Conservation (phyloP, 768 basidiomycete genomes). For the Calvatia gigantea region DNA sequence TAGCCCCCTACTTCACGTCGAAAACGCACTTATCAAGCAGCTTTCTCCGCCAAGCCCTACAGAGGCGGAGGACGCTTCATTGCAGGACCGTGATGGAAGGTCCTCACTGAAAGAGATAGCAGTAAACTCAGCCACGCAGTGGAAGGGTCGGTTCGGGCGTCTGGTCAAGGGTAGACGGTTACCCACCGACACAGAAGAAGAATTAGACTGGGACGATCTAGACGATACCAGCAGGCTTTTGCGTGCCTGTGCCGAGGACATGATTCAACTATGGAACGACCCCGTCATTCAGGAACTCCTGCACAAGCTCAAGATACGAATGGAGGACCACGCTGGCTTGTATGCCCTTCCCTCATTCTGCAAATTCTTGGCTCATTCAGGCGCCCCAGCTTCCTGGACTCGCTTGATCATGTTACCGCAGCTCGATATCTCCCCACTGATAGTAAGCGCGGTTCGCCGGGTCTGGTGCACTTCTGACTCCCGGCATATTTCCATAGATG, state of each 20-base stretch:
- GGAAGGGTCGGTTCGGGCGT: slow-evolving; percentile 45
- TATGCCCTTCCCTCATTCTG: slow-evolving; percentile 31
- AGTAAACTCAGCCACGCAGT: slow-evolving; percentile 46
- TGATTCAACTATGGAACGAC: slow-evolving; percentile 63
- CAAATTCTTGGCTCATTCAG: background rate
- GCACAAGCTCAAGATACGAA: slow-evolving; percentile 46
- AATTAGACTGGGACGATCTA: slow-evolving; percentile 42
- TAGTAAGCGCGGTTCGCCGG: slow-evolving; percentile 40
- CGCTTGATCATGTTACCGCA: slow-evolving; percentile 57
- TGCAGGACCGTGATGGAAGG: slow-evolving; percentile 6
- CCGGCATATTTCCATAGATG: slow-evolving; percentile 38
- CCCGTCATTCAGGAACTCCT: slow-evolving; percentile 49
- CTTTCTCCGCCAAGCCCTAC: slow-evolving; percentile 46
- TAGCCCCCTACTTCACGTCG: slow-evolving; percentile 57
- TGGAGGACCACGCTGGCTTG: slow-evolving; percentile 75
- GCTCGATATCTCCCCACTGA: slow-evolving; percentile 64
- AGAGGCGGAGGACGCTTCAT: slow-evolving; percentile 25
- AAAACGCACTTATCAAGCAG: slow-evolving; percentile 53
- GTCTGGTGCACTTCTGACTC: background rate
- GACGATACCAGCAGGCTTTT: slow-evolving; percentile 57
- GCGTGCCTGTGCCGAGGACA: slow-evolving; percentile 58
- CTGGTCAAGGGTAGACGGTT: slow-evolving; percentile 20
- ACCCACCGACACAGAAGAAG: slow-evolving; percentile 26
- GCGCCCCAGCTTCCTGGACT: slow-evolving; percentile 60
- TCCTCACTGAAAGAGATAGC: slow-evolving; percentile 40